Evolutionary conservation across 192 early-diverging fungal species (phyloP).

Genomic region (Podila epigama): DNA sequence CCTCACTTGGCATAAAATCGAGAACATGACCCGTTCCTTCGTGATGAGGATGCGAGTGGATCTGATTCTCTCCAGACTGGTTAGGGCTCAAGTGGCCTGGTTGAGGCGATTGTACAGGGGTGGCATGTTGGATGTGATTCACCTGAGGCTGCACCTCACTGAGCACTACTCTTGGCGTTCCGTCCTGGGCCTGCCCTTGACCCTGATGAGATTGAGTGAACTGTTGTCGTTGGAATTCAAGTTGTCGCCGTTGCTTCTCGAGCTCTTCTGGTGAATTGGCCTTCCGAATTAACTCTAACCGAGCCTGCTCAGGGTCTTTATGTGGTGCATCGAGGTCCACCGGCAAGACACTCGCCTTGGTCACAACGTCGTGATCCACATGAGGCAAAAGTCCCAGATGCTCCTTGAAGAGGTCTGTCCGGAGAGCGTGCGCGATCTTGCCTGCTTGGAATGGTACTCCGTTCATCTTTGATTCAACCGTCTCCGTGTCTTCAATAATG

Average conservation of each 20-base stretch:
- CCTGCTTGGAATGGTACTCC: slow-evolving; percentile 74
- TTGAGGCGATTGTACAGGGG: too few species aligned
- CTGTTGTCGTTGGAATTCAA: background rate
- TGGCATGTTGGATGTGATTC: too few species aligned
- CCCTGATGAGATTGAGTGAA: background rate
- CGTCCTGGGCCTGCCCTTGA: background rate
- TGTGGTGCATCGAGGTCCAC: slow-evolving; percentile 35
- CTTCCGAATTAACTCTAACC: slow-evolving; percentile 30
- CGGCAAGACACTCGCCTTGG: slow-evolving; percentile 26
- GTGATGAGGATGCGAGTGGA: too few species aligned
- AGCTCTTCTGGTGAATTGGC: background rate
- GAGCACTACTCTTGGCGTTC: background rate
- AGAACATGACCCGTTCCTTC: slow-evolving; percentile 10
- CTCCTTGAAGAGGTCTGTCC: slow-evolving; percentile 82
- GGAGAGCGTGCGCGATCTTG: slow-evolving; percentile 74
- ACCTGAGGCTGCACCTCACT: background rate
- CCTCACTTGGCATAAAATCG: slow-evolving; percentile 5
- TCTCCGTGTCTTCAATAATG: slow-evolving; percentile 79
- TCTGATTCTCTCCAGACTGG: too few species aligned
- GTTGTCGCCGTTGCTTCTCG: slow-evolving; percentile 2
- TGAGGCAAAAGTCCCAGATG: slow-evolving; percentile 76
- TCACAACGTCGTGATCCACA: slow-evolving; percentile 43
- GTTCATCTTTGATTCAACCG: slow-evolving; percentile 73
- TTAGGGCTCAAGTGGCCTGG: background rate
- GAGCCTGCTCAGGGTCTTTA: slow-evolving; percentile 20